Percentiles rank a stretch among this genome's conserved stretches.
phyloP scores from a whole-genome alignment of 805 yeast genomes.

The Hanseniaspora pseudoguilliermondii region DNA sequence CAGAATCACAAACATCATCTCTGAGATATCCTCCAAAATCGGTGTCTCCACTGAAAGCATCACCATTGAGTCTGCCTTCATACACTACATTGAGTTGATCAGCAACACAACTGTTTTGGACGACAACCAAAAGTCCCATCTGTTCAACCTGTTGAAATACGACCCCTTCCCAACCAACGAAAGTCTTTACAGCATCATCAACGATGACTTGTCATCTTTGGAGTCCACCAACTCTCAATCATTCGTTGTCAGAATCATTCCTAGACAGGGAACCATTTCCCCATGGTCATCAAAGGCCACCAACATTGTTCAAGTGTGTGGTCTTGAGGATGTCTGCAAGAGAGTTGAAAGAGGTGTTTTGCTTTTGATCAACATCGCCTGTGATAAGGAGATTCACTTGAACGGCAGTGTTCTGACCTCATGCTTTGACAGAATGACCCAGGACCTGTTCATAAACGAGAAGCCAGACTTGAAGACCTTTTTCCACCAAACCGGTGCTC shows the following conservation, averaged over 20 bases:
- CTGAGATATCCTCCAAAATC: constrained; percentile 57
- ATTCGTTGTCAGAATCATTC: constrained; percentile 57
- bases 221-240: background rate
- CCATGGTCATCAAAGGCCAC: constrained; percentile 99
- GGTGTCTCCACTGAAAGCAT: constrained; percentile 53
- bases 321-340: constrained; percentile 54
- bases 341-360: constrained; percentile 88
- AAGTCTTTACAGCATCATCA: constrained; percentile 26
- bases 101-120: constrained; percentile 26
- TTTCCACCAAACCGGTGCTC: constrained; percentile 60
- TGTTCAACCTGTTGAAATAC: constrained; percentile 57
- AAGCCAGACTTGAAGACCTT: constrained; percentile 59
- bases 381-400: constrained; percentile 55
- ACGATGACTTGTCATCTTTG: constrained; percentile 22
- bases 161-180: constrained; percentile 32
- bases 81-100: constrained; percentile 63
- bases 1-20: constrained; percentile 55
- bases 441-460: constrained; percentile 43
- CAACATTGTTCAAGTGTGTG: constrained; percentile 81
- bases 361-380: constrained; percentile 54
- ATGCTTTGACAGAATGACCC: constrained; percentile 92
- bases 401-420: constrained; percentile 49
- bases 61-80: constrained; percentile 57
- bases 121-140: constrained; percentile 33
- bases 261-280: constrained; percentile 91